phyloP scores from a whole-genome alignment of 352 stramenopile species.

The Globisporangium abappressorium region DNA sequence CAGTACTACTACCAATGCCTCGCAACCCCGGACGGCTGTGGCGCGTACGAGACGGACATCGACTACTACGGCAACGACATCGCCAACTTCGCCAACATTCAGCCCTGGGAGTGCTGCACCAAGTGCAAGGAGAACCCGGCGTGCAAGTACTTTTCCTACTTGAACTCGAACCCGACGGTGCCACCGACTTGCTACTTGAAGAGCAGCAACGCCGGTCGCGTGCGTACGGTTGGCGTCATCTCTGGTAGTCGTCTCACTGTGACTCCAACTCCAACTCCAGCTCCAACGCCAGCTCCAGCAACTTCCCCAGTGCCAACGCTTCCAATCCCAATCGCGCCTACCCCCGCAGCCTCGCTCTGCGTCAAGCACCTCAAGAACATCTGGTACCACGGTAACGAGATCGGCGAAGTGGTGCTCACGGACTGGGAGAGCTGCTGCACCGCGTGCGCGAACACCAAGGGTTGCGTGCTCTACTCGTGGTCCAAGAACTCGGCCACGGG shows the following conservation, averaged over 20 bases:
- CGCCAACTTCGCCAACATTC: constrained; percentile 25
- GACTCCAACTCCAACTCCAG: neutral
- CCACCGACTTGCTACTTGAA: constrained; percentile 36
- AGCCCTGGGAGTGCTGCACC: constrained; percentile 35
- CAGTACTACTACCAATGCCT: constrained; percentile 36
- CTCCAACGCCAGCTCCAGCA: neutral
- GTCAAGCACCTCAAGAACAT: constrained; percentile 31
- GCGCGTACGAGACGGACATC: constrained; percentile 34
- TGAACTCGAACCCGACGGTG: constrained; percentile 15
- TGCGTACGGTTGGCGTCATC: constrained; percentile 5
- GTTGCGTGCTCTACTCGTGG: constrained; percentile 13
- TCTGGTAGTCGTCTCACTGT: constrained; percentile 4
- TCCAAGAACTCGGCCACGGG: constrained; percentile 1
- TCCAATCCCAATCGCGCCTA: neutral
- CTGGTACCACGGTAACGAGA: constrained; percentile 35
- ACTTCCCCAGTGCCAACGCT: neutral
- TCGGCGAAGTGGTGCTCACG: constrained; percentile 18
- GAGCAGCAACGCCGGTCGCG: constrained; percentile 11
- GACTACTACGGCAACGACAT: constrained; percentile 51
- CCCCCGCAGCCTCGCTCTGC: constrained; percentile 13
- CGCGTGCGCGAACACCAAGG: constrained; percentile 8
- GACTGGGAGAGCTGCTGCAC: constrained; percentile 12
- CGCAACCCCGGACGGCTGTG: too few relatives aligned
- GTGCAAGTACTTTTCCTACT: constrained; percentile 36
- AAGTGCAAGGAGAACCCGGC: constrained; percentile 20